Conservation (phyloP, 176 grass and related monocot genomes). For the Lolium rigidum region DNA sequence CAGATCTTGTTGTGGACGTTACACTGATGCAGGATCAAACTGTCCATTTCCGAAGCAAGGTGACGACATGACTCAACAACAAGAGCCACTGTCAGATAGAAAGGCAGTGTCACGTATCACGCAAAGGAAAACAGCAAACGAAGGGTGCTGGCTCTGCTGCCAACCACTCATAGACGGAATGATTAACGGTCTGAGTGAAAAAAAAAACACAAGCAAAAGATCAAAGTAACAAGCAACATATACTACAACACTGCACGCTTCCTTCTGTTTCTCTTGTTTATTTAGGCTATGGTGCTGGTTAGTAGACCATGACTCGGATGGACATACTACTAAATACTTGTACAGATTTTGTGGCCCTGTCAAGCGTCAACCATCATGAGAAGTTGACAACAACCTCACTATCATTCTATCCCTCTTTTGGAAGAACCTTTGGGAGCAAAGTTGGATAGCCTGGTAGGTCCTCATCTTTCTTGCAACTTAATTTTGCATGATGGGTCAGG, state of each 20-base stretch:
- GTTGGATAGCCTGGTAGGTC: conserved; percentile 18
- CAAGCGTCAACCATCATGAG: background rate
- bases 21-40: background rate
- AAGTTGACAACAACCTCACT: background rate
- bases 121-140: background rate
- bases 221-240: background rate
- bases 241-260: background rate
- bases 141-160: background rate
- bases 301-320: background rate
- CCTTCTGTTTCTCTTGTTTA: background rate
- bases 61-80: conserved; percentile 33
- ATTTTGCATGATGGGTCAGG: conserved; percentile 9
- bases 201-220: background rate
- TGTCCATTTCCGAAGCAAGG: conserved; percentile 30
- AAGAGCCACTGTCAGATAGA: background rate
- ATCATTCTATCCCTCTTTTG: background rate
- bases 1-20: background rate
- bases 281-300: background rate
- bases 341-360: background rate
- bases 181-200: background rate
- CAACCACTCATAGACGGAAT: background rate
- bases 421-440: conserved; percentile 1
- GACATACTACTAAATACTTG: background rate
- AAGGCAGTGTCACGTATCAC: background rate
- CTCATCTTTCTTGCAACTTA: conserved; percentile 33